These are phyloP conservation scores for Leptomonas pyrrhocoris DNA, from an alignment of 208 protist genomes.

Conservation along the genomic window DNA sequence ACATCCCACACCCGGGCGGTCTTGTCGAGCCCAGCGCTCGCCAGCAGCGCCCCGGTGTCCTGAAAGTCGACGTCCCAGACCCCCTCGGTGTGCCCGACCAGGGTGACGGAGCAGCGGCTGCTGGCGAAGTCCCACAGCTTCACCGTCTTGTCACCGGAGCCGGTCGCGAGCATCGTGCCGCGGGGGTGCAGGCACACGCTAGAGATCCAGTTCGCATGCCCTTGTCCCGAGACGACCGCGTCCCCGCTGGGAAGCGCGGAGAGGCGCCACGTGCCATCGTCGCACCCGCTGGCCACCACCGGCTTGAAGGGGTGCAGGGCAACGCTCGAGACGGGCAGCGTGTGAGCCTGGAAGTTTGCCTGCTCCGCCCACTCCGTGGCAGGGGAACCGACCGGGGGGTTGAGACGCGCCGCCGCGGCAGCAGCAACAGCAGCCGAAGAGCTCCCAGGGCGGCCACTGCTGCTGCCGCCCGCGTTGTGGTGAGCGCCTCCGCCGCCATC, in stretches of 20 bases:
- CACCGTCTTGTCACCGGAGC: constrained; percentile 95
- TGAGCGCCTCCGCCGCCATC: background rate
- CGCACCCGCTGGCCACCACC: constrained; percentile 95
- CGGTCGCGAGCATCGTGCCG: constrained; percentile 95
- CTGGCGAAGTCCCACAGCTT: constrained; percentile 97
- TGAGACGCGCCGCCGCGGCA: background rate
- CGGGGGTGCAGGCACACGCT: constrained; percentile 86
- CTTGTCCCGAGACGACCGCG: constrained; percentile 94
- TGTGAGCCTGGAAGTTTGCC: constrained; percentile 78
- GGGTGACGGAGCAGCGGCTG: constrained; percentile 83
- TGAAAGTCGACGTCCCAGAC: constrained; percentile 96
- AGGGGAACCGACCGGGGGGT: constrained; percentile 16
- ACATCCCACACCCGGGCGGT: constrained; percentile 96
- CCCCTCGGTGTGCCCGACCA: constrained; percentile 94
- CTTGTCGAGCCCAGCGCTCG: constrained; percentile 92
- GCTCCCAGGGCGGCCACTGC: background rate
- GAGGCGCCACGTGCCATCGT: constrained; percentile 96
- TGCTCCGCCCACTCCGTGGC: constrained; percentile 69
- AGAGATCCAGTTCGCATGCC: constrained; percentile 94
- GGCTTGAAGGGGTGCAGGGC: constrained; percentile 94
- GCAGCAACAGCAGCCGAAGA: background rate
- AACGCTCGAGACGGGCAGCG: constrained; percentile 87
- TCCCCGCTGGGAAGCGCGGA: constrained; percentile 93
- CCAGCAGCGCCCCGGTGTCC: constrained; percentile 92
- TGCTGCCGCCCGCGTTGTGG: background rate